Base-by-base conservation (phyloP, 768 basidiomycete species). In the Rhizopogon vesiculosus region DNA sequence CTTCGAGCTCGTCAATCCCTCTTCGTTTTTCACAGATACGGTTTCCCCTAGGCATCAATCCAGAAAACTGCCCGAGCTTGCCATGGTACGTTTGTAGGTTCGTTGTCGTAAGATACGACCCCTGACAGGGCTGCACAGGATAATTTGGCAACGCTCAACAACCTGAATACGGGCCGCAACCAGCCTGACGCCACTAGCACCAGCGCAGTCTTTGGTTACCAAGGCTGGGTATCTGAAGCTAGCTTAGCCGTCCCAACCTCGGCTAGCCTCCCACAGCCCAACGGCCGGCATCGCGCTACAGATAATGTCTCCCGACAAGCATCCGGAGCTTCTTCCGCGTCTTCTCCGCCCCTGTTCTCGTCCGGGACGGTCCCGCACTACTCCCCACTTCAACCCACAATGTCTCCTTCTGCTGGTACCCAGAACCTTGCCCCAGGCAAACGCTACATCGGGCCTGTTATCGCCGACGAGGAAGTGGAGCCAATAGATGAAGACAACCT, bases 211-310 rank as follows among this genome's bases (percentile, higher is more conserved):
- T 44, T 52, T 18, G 61, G 68, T 39, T 70, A 66, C 68, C 68
- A 71, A 49, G 54, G 50, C 45, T 70, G 69, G 69, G 68, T 66
- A 19, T 69, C 68, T 18, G 69, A 70, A 63, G 69, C 40, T 53
- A 62, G 62, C 35, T 62, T 69, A 28, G 39, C 61, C 35, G 29
- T 60, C 18, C 53, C 56, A 42, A 25, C 46, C 9, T 2, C 52
- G 4, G 19, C 44, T n/a, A 29, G 58, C 38, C 13, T 49, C 3
- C 25, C 59, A 19, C 41, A 62, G 9, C 18, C 58, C 3, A 61
- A 61, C 33, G 42, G 60, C 5, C 62, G 68, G 39, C 61, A 66
- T 16, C 62, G 68, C 19, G 64, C 69, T 31, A 64, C 63, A 2
- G 68, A 71, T 52, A 57, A 52, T 55, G 61, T 69, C 31, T 69